A percentile compares a stretch with the other conserved stretches of the same genome.
Evolutionary conservation across 2,329 filamentous ascomycete species (phyloP).

Genomic region (Parascedosporium putredinis): DNA sequence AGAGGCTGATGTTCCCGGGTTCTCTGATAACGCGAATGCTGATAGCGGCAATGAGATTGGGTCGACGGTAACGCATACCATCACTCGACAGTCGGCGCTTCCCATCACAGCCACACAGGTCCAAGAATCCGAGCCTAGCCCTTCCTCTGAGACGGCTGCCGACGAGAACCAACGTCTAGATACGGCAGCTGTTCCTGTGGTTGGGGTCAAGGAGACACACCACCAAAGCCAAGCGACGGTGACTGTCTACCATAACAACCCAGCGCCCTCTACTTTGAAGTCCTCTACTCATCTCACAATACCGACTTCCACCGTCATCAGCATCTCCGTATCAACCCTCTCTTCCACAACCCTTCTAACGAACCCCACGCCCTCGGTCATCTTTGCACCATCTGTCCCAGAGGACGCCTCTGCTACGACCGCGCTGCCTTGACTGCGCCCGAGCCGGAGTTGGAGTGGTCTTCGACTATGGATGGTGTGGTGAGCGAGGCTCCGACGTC

Average conservation of each 20-base stretch:
- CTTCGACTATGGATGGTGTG: too few species aligned
- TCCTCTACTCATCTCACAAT: too few species aligned
- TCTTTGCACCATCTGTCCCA: background rate
- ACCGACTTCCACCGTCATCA: too few species aligned
- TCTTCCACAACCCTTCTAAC: too few species aligned
- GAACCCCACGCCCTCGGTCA: too few species aligned
- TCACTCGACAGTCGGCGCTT: background rate
- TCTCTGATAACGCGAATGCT: background rate
- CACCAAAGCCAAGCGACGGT: background rate
- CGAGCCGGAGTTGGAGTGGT: background rate
- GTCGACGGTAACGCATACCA: background rate
- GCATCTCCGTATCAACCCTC: too few species aligned
- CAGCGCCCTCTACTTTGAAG: background rate
- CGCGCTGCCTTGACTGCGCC: background rate
- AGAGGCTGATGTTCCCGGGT: background rate
- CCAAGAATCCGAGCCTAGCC: background rate
- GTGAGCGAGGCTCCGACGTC: too few species aligned
- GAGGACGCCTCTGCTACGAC: background rate
- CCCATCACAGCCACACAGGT: background rate
- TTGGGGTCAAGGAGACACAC: slow-evolving; percentile 6
- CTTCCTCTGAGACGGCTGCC: background rate
- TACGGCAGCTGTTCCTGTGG: slow-evolving; percentile 1
- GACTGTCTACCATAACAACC: background rate
- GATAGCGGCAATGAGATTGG: background rate
- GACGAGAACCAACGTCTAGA: background rate